Percentiles rank a stretch among this genome's conserved stretches.
Conservation (phyloP, 352 stramenopile genomes). For the Globisporangium megalacanthum region DNA sequence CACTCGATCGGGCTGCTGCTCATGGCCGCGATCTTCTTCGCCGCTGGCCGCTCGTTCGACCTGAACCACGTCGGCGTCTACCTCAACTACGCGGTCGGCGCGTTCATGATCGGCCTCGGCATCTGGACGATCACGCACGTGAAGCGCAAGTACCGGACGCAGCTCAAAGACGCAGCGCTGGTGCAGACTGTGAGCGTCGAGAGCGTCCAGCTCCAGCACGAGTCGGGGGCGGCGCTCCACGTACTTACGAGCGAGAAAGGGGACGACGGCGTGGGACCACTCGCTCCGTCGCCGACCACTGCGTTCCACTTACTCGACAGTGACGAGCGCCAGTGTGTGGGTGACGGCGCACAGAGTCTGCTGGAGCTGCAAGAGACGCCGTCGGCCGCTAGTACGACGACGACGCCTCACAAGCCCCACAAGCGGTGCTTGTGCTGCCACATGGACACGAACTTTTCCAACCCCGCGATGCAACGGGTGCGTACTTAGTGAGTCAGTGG, state of each 20-base stretch:
- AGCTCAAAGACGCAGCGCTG: constrained; percentile 30
- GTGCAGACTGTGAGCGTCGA: constrained; percentile 1
- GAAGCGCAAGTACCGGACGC: constrained; percentile 40
- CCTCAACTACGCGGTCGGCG: constrained; percentile 66
- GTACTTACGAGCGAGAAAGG: neutral
- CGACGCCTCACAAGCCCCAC: neutral
- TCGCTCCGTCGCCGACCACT: neutral
- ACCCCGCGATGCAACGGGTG: constrained; percentile 1
- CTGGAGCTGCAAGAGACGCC: constrained; percentile 1
- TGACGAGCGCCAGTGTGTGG: neutral
- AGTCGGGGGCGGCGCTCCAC: neutral
- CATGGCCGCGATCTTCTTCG: constrained; percentile 84
- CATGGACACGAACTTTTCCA: constrained; percentile 1
- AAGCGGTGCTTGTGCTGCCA: constrained; percentile 3
- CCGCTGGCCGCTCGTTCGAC: constrained; percentile 34
- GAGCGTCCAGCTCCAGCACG: neutral
- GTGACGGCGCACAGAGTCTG: neutral
- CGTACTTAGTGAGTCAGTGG: neutral
- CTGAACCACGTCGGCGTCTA: constrained; percentile 53
- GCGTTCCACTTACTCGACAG: neutral
- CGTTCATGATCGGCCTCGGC: constrained; percentile 76
- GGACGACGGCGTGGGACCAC: neutral
- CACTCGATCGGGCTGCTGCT: constrained; percentile 87
- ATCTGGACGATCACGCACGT: constrained; percentile 48
- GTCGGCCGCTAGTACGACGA: too few species aligned